Evolutionary conservation across 371 early-diverging fungal species (phyloP).

Genomic region (Furculomyces boomerangus): DNA sequence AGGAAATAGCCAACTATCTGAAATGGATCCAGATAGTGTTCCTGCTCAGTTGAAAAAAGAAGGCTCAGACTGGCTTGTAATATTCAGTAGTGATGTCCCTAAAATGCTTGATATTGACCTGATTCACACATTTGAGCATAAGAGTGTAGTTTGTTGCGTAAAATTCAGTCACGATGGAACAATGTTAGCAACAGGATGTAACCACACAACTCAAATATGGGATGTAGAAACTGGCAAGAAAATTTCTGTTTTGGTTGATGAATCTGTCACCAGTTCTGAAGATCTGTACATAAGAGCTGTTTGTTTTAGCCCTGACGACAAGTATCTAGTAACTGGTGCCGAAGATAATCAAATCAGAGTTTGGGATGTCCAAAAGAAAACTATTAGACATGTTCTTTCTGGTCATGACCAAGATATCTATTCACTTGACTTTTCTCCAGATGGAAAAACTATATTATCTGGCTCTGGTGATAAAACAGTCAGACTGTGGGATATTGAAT

Average conservation of each 20-base stretch:
- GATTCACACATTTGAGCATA: constrained; percentile 71
- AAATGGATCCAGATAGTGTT: constrained; percentile 65
- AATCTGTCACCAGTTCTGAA: constrained; percentile 43
- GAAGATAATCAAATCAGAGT: constrained; percentile 90
- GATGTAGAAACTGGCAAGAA: constrained; percentile 55
- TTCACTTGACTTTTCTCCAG: constrained; percentile 84
- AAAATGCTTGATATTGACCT: constrained; percentile 56
- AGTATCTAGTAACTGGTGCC: constrained; percentile 86
- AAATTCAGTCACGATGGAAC: constrained; percentile 84
- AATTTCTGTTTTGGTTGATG: constrained; percentile 62
- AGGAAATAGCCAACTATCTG: constrained; percentile 32
- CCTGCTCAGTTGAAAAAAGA: constrained; percentile 69
- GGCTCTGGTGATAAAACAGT: constrained; percentile 91
- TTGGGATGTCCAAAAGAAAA: constrained; percentile 56
- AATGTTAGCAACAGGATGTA: constrained; percentile 89
- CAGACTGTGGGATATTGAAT: constrained; percentile 72
- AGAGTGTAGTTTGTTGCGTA: constrained; percentile 91
- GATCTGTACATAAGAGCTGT: constrained; percentile 93
- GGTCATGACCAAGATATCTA: constrained; percentile 98
- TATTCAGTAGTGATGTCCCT: constrained; percentile 55
- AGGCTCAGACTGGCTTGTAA: constrained; percentile 78
- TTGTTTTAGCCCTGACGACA: constrained; percentile 89
- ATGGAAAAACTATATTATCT: constrained; percentile 78
- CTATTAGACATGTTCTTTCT: constrained; percentile 41
- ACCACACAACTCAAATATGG: constrained; percentile 75